Evolutionary conservation across 148 eudicot genomes (phyloP).

Genomic region (Nyssa sinensis): DNA sequence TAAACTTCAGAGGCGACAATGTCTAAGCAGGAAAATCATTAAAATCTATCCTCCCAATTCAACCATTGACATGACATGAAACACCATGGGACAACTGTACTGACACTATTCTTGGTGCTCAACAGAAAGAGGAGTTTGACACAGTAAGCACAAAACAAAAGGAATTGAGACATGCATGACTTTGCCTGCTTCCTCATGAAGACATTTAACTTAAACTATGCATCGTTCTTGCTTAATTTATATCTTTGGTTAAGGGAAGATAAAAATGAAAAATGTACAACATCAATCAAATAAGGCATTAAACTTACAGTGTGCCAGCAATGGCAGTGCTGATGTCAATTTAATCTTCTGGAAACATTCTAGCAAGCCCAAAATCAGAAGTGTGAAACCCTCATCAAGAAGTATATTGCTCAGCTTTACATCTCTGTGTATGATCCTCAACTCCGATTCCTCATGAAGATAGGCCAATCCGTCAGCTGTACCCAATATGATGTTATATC

Average conservation of each 20-base stretch:
- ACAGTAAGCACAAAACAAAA: background rate
- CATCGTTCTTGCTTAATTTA: background rate
- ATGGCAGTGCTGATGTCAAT: conserved; percentile 59
- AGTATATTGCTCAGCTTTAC: conserved; percentile 56
- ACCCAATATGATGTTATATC: conserved; percentile 43
- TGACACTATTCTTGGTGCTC: background rate
- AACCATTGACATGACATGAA: no score
- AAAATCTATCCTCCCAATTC: background rate
- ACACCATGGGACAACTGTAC: background rate
- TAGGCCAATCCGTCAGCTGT: conserved; percentile 58
- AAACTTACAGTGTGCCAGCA: conserved; percentile 64
- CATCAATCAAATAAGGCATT: background rate
- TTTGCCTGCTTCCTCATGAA: no score
- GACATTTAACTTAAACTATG: background rate
- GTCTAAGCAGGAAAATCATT: background rate
- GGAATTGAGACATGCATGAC: background rate
- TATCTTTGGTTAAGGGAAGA: background rate
- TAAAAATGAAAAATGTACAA: background rate
- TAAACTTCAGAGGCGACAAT: no score
- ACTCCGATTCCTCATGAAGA: conserved; percentile 53
- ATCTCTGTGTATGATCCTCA: conserved; percentile 59
- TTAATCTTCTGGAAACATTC: conserved; percentile 50
- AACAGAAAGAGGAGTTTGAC: background rate
- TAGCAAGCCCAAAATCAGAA: conserved; percentile 65
- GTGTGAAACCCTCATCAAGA: conserved; percentile 34